Evolutionary conservation across 192 early-diverging fungal genomes (phyloP), one percentile per base, ranked within the genome.

Genomic region (Dispira parvispora): DNA sequence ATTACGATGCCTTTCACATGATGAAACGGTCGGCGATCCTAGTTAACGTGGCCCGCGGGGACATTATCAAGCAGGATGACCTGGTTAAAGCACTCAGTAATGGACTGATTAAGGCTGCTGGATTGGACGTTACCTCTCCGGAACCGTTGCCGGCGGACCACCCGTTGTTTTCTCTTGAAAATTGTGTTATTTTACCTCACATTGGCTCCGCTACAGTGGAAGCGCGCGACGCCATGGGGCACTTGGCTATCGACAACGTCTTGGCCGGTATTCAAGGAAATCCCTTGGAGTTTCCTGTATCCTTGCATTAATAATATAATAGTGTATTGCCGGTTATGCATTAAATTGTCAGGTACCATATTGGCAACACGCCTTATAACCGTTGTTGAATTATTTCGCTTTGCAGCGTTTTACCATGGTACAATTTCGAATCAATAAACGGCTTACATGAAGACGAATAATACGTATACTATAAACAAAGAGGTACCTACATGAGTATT

Each of bases 61-160:
- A 76, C 2, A 80, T 92, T 56, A 80, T 94, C 13, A 69, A 88
- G 58, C 92, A 94, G 60, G 72, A 74, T 26, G 88, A 81, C 63
- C 65, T 89, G 64, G 73, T 83, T 21, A 67, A 67, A 4, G 89
- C 89, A 11, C 67, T 94, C 52, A 69, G 79, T 28, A 73, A 75
- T 12, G 71, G 74, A 0, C 50, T 63, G 43, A 69, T 91, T 52
- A 85, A 79, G 8, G 78, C 75, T 25, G 87, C 83, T 4, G 92
- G 87, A n/a, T 66, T 92, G 57, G 90, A 95, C 70, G 89, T 92
- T 11, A 91, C 87, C 0, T 83, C 82, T 21, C 92, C 92, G 0
- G 92, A 95, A 69, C 92, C 90, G 9, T 63, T 95, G 46, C 75
- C 79, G 10, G 43, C 62, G 0, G 74, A 83, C 54, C 79, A 86